Evolutionary conservation across 108 stramenopile species (phyloP), one percentile per base, ranked within the genome.

Genomic region (Aurantiochytrium sp.): DNA sequence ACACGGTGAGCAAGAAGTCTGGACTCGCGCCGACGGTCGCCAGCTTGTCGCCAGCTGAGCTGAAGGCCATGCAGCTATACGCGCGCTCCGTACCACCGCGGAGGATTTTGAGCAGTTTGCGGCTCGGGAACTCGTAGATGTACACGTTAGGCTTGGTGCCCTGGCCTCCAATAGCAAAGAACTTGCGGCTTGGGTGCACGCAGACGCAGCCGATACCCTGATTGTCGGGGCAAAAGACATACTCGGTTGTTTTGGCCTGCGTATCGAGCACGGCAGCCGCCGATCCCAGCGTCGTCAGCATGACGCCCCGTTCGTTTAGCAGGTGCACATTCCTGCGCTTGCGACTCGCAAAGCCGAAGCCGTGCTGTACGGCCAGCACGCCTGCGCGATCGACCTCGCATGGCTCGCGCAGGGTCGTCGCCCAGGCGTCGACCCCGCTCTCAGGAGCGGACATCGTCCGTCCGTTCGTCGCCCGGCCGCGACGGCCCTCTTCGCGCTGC

Each of bases 1-100:
- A 94, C 4, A 94, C 68, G 4, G 93, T 93, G 55, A 94, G 93
- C 90, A 92, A 54, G 55, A 90, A 94, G 37, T 94, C 94, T 4
- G 94, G 94, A 4, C 87, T 55, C 31, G 52, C 87, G 4, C 92
- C 91, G 4, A 94, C 94, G 21, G 92, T 90, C 8, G 92, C 92
- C 4, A 94, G 90, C 54, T 88, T 92, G 12, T 68, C 88, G 22
- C 93, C 93, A 37, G 55, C 89, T 30, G 85, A 34, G 34, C 55
- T 85, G 65, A 93, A 93, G 54, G 53, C 87, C 85, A 94, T 52
- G 86, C 87, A 89, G 2, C 89, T 22, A 69, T 92, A 94, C 15
- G 90, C 91, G 36, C 81, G 54, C 68, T 93, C 93, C 15, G 93
- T 91, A 3, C 93, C 93, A 19, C 85, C 90, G 32, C 89, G 87